Base-by-base conservation (phyloP, 2,329 filamentous ascomycete species). In the Xylariaceae sp. region DNA sequence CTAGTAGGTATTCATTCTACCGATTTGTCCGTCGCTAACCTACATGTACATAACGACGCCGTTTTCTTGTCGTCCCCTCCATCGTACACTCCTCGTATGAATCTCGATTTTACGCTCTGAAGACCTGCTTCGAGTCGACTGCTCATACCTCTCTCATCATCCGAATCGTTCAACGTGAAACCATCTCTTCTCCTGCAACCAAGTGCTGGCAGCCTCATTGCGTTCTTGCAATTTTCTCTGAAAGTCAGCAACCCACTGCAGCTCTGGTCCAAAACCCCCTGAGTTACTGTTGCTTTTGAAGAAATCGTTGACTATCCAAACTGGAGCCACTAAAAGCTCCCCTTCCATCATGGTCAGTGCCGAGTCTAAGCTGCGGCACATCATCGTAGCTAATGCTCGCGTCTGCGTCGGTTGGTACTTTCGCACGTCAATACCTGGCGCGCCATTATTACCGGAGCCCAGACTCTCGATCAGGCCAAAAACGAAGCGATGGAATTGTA, bases 281-380 rank as follows among this genome's bases (percentile, higher is more conserved):
- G 56, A 55, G 1, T 19, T 40, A 14, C 46, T 51, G 30, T 65
- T 54, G 35, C 49, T 49, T 7, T 58, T 49, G 47, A 62, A 66
- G 35, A 62, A 66, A 0, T 59, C 48, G 39, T 45, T 56, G 27
- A 66, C 51, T 27, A 62, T 49, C 51, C 56, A 61, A n/a, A 65
- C 53, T 5, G 64, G 64, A 15, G 59, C 59, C 4, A 58, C 52
- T 15, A 65, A 45, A n/a, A 66, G 55, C 48, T 66, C 62, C 33
- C 66, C 63, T 10, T 52, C 66, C 1, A 70, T 75, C 3, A 62
- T 65, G 6, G 59, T 62, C 5, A 80, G 64, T 0, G 71, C 71
- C 40, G 70, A 75, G 51, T 80, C 78, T 5, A 81, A 62, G 3
- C 72, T 71, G 38, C 76, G 71, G 55, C 78, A 81, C 14, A 80